Evolutionary conservation across 177 flowering plant species (phyloP), one percentile per base, ranked within the genome.

Genomic region (Telopea speciosissima): DNA sequence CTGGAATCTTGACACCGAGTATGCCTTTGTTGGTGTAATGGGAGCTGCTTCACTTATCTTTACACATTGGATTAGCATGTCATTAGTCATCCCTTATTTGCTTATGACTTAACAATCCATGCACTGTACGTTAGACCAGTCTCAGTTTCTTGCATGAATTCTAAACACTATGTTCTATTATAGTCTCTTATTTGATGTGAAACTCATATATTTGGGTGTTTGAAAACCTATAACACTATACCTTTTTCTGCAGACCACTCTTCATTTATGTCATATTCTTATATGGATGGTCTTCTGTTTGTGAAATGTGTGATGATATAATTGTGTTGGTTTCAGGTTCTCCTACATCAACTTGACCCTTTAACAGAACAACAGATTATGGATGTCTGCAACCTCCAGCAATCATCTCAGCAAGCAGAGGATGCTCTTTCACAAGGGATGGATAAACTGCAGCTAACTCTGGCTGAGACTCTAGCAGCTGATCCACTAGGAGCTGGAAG

Each of bases 401-500:
- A 85, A 64, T 85, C 96, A 59, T 90, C 93, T 79, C 91, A 85
- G 78, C 97, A 93, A 82, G 92, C 90, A 21, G 98, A 93, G 80
- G 98, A 93, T 75, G 96, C 98, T 62, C 89, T 93, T 68, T 82
- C 92, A 22, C 97, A 90, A 73, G 98, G 98, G 70, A 85, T 93
- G 95, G 89, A 86, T 1, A 88, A 84, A 79, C 92, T 93, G 33
- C 93, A 86, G 78, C 81, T 80, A 70, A 83, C 78, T 68, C 79
- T 91, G 49, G 78, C 89, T 4, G 86, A 86, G 63, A 66, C 89
- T 7, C 73, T 93, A 49, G 89, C 85, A 25, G 77, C 74, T 67
- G 86, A 89, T 72, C 82, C 73, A 61, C 68, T 83, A 49, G 85
- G 76, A 56, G 87, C 84, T 69, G 86, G 83, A 68, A 84, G 72